A percentile compares a stretch with the other conserved stretches of the same genome.
phyloP scores from a whole-genome alignment of 305 asterid genomes.

The Fraxinus xanthoxyloides region DNA sequence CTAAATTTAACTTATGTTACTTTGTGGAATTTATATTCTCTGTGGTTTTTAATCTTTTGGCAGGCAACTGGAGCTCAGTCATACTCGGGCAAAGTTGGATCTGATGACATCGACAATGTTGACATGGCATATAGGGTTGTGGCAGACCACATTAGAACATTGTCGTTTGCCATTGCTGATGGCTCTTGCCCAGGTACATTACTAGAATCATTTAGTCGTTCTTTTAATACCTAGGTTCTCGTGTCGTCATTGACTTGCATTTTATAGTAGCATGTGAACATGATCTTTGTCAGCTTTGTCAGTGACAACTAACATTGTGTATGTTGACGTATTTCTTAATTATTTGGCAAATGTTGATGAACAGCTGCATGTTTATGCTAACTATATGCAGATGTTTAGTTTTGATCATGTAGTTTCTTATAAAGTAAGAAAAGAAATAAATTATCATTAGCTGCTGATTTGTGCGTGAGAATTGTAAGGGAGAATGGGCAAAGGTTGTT shows the following conservation, averaged over 20 bases:
- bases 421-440: neutral
- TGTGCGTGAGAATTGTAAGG: neutral
- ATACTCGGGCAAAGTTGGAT: slow-evolving; percentile 84
- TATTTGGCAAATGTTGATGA: neutral
- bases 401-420: neutral
- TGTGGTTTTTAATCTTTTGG: slow-evolving; percentile 21
- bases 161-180: slow-evolving; percentile 97
- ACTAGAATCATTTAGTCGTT: slow-evolving; percentile 17
- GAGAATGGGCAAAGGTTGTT: neutral
- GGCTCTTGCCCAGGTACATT: slow-evolving; percentile 89
- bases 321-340: neutral
- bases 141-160: slow-evolving; percentile 94
- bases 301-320: neutral
- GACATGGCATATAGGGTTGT: slow-evolving; percentile 99
- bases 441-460: neutral
- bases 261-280: slow-evolving; percentile 8
- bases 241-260: neutral
- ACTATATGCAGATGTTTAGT: neutral
- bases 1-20: neutral
- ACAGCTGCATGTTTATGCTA: neutral
- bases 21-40: slow-evolving; percentile 11
- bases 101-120: slow-evolving; percentile 71
- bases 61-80: slow-evolving; percentile 79
- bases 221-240: slow-evolving; percentile 12
- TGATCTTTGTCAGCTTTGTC: neutral